phyloP scores from a whole-genome alignment of 495 filamentous ascomycete genomes.

The Penicillium canescens region DNA sequence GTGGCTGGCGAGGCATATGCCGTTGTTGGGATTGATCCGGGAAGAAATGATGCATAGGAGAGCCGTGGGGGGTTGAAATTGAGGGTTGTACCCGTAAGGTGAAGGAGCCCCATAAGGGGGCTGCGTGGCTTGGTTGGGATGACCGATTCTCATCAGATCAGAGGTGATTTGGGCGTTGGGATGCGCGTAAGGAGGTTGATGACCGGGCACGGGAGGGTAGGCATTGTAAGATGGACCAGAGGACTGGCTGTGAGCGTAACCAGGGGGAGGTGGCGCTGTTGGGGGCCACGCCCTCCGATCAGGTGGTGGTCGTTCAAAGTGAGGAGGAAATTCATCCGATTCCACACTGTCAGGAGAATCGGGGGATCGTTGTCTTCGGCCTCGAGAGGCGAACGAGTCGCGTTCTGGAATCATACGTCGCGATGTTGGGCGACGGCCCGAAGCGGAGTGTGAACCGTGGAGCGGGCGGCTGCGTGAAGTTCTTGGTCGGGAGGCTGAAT shows the following conservation, averaged over 20 bases:
- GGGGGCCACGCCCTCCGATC: constrained; percentile 40
- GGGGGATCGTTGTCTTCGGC: constrained; percentile 51
- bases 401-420: constrained; percentile 42
- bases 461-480: constrained; percentile 45
- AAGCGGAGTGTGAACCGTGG: constrained; percentile 44
- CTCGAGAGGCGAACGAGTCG: constrained; percentile 35
- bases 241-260: constrained; percentile 50
- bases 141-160: constrained; percentile 43
- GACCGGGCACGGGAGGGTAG: constrained; percentile 22
- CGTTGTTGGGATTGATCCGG: constrained; percentile 31
- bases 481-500: constrained; percentile 74
- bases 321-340: constrained; percentile 48
- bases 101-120: constrained; percentile 30
- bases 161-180: constrained; percentile 34
- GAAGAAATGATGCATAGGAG: constrained; percentile 38
- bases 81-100: constrained; percentile 22
- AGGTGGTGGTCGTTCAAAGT: constrained; percentile 35
- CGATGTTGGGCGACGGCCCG: constrained; percentile 40
- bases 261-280: constrained; percentile 30
- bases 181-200: constrained; percentile 25
- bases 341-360: constrained; percentile 55
- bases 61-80: constrained; percentile 37
- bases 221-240: constrained; percentile 40
- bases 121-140: constrained; percentile 33
- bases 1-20: constrained; percentile 24